Conservation (phyloP, 768 basidiomycete genomes). For the Thelephora ganbajun region DNA sequence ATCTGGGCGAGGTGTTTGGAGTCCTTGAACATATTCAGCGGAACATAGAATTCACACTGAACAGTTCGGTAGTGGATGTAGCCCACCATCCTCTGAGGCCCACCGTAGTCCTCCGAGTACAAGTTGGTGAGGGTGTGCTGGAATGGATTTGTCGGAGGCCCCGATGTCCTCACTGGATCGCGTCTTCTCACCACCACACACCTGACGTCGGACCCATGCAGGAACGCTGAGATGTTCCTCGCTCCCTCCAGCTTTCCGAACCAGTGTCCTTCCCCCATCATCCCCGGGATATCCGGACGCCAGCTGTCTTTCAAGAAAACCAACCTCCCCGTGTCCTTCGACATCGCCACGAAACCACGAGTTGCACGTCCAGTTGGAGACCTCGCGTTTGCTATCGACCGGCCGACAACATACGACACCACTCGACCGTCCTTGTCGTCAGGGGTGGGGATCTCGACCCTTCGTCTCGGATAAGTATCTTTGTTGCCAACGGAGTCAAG, state of each 20-base stretch:
- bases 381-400: neutral
- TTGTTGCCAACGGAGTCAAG: neutral
- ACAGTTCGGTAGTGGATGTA: neutral
- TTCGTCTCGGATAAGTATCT: neutral
- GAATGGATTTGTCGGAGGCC: no score
- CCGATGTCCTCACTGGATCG: no score
- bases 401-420: slow-evolving; percentile 2
- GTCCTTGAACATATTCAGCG: neutral
- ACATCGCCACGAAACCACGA: slow-evolving; percentile 4
- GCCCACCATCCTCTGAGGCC: neutral
- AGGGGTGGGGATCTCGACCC: neutral
- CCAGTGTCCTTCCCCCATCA: no score
- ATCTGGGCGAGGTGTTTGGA: neutral
- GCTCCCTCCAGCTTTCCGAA: no score
- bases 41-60: neutral
- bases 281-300: neutral
- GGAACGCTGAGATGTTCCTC: no score
- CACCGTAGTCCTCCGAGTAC: no score
- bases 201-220: no score
- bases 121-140: no score
- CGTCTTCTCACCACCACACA: no score
- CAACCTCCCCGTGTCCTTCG: neutral
- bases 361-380: slow-evolving; percentile 5
- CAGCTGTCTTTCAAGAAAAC: slow-evolving; percentile 8
- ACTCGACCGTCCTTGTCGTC: neutral